Base-by-base conservation (phyloP, 2,329 filamentous ascomycete species). In the Apiospora rasikravindrae region DNA sequence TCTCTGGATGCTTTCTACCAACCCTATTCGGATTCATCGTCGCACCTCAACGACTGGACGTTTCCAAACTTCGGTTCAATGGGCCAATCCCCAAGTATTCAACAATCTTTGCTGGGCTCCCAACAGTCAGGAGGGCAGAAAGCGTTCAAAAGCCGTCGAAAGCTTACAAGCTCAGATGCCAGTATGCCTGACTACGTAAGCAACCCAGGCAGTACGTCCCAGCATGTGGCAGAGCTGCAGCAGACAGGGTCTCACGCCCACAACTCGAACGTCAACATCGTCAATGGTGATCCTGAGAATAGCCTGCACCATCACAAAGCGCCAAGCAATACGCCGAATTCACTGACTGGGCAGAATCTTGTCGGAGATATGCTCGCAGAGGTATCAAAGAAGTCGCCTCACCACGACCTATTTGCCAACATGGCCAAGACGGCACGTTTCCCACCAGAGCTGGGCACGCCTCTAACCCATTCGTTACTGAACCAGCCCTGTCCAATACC, bases 401-500 rank as follows among this genome's bases (percentile, higher is more conserved):
- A 75, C 70, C 77, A 75, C 67, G 78, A 80, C 6, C 78, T 79
- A 69, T 77, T 77, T 73, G 73, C 71, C 70, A 13, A 75, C 26
- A 70, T 76, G 16, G 10, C 19, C 4, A 74, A 77, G 51, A 70
- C 75, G 22, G 2, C n/a, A 22, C 74, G 75, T 42, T 80, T 84
- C 13, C 79, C 81, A 1, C 71, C 80, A 2, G 83, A 84, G 45
- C 77, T 87, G 5, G 82, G 84, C 6, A 80, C 81, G 7, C 82
- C 84, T n/a, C 78, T 88, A 69, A 85, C 85, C 0, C 82, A 84
- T 71, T 87, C 86, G 0, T 77, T 88, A 51, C 79, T 88, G 40
- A 87, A 86, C 68, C 86, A 88, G 70, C 83, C 86, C 14, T 78
- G 82, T 42, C 81, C 84, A 0, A 76, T 84, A 2, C 80, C 83